Evolutionary conservation across 1,284 basidiomycete species (phyloP), one percentile per base, ranked within the genome.

Genomic region (Psilocybe mexicana): DNA sequence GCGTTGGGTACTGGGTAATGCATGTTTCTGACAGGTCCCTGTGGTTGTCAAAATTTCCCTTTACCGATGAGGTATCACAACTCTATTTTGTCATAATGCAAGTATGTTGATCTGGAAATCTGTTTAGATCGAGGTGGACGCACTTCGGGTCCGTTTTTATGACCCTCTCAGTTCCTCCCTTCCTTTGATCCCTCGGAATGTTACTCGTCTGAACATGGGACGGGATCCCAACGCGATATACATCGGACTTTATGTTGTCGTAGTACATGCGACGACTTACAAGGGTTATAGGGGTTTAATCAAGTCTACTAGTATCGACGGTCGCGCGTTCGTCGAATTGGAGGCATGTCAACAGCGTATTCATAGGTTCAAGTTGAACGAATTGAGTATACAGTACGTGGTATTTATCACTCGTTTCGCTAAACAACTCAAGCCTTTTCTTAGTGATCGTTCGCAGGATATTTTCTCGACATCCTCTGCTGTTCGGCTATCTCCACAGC

Each of bases 241-340:
- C 30, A 35, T 36, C 18, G 28, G 43, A 8, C 52, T 44, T 25
- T 28, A 12, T 10, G 55, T 57, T 23, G 14, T 46, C 1, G 48
- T 57, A 1, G 33, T 47, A 2, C 49, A 49, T 5, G 1, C 5
- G 4, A 25, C 45, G 24, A 6, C 23, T 3, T 28, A 38, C 30
- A 57, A 57, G 44, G 49, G 43, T 2, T 45, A 44, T 25, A 30
- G 36, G 2, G 55, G 55, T 24, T 26, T 42, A 14, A 52, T 57
- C 42, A 57, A 52, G 49, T 6, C 33, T 1, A 57, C 43, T 1
- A 46, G 18, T 10, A 33, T 33, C 6, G 50, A 52, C 5, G 55
- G 55, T 10, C 10, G 30, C 1, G 55, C 50, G 5, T 45, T 14
- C 10, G 43, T 57, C 2, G 44, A 55, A 24, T 35, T 55, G 7